Conservation (phyloP, 352 stramenopile species). For the Globisporangium yorkense region DNA sequence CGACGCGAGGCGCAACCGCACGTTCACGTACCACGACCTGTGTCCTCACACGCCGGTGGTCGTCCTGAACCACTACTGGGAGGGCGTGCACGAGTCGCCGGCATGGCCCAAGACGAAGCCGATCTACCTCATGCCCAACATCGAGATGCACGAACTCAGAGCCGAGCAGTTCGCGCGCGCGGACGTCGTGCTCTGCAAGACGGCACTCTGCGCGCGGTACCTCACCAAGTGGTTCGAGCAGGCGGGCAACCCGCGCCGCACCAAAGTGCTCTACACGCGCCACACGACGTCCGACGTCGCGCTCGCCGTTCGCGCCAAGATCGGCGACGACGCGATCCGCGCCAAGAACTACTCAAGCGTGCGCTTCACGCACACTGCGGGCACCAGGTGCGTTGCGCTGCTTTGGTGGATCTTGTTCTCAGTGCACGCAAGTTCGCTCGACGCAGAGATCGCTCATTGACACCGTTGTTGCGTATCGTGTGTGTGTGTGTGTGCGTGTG, state of each 20-base stretch:
- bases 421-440: too few species aligned
- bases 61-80: slow-evolving; percentile 61
- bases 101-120: slow-evolving; percentile 31
- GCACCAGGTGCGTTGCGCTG: neutral
- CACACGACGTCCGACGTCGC: slow-evolving; percentile 51
- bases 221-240: slow-evolving; percentile 39
- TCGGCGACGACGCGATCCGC: slow-evolving; percentile 9
- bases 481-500: too few species aligned
- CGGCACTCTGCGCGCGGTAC: slow-evolving; percentile 5
- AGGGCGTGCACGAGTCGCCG: slow-evolving; percentile 17
- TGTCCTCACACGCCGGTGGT: slow-evolving; percentile 41
- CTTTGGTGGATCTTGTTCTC: too few species aligned
- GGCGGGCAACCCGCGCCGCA: slow-evolving; percentile 38
- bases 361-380: slow-evolving; percentile 35
- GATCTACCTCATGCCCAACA: slow-evolving; percentile 47
- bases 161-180: slow-evolving; percentile 33
- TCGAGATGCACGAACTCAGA: slow-evolving; percentile 53
- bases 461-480: too few species aligned
- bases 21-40: slow-evolving; percentile 44
- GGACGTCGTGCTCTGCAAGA: slow-evolving; percentile 56
- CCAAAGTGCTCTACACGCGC: slow-evolving; percentile 38
- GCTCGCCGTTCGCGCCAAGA: slow-evolving; percentile 16
- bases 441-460: too few species aligned
- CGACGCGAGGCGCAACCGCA: slow-evolving; percentile 16
- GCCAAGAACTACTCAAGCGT: slow-evolving; percentile 38